These are phyloP conservation scores for Botrytis hyacinthi DNA, from an alignment of 2,329 filamentous ascomycete genomes.

Conservation along the genomic window DNA sequence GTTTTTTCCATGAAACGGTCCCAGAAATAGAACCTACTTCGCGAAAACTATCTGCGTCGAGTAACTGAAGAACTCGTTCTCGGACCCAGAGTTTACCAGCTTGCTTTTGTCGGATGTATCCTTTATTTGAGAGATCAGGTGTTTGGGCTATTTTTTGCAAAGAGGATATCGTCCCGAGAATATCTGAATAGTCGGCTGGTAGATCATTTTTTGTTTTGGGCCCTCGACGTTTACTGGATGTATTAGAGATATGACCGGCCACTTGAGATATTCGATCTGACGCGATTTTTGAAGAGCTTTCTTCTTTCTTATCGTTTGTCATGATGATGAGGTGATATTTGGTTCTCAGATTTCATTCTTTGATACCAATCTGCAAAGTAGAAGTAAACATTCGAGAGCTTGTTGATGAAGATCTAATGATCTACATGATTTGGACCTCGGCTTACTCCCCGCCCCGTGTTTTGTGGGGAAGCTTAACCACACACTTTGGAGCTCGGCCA, in stretches of 20 bases:
- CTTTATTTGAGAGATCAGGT: slow-evolving; percentile 52
- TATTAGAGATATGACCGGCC: slow-evolving; percentile 32
- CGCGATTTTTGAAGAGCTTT: slow-evolving; percentile 22
- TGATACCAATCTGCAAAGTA: neutral
- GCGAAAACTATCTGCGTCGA: slow-evolving; percentile 54
- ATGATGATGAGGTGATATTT: slow-evolving; percentile 18
- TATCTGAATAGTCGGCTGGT: slow-evolving; percentile 61
- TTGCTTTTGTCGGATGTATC: slow-evolving; percentile 61
- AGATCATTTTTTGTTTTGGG: slow-evolving; percentile 43
- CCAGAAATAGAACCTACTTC: slow-evolving; percentile 62
- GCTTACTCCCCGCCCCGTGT: neutral
- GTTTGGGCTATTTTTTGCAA: slow-evolving; percentile 53
- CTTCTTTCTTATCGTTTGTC: slow-evolving; percentile 18
- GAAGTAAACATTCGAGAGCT: neutral
- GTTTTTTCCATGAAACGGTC: slow-evolving; percentile 54
- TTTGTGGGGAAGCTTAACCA: slow-evolving; percentile 1
- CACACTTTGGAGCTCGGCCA: neutral
- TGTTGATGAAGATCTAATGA: neutral
- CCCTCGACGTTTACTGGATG: slow-evolving; percentile 34
- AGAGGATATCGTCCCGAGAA: slow-evolving; percentile 54
- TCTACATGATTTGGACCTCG: slow-evolving; percentile 13
- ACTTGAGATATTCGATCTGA: slow-evolving; percentile 39
- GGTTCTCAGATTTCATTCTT: neutral
- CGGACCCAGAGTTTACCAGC: slow-evolving; percentile 65
- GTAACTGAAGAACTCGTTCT: slow-evolving; percentile 56